Percentiles rank a stretch among this genome's conserved stretches.
Evolutionary conservation across 73 alveolate genomes (phyloP).

Genomic region (Tetrahymena borealis): DNA sequence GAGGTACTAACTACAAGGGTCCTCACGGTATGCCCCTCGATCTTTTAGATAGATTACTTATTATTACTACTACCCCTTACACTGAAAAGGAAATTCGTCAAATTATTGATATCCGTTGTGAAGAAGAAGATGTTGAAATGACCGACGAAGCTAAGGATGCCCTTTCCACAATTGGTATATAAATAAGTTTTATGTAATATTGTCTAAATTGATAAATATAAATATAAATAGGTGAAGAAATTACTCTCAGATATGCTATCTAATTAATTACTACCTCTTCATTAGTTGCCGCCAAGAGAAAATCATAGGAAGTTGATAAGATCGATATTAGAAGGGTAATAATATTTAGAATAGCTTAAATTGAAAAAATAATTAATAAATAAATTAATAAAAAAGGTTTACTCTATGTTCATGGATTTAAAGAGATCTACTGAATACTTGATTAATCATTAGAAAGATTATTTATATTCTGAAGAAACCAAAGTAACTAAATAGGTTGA

Average conservation of each 20-base stretch:
- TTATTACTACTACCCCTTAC: conserved; percentile 92
- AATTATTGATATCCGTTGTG: conserved; percentile 90
- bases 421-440: conserved; percentile 84
- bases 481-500: not conserved
- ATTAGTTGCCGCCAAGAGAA: conserved; percentile 80
- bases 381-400: conserved; percentile 55
- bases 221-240: conserved; percentile 63
- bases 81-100: conserved; percentile 70
- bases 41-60: conserved; percentile 92
- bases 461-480: conserved; percentile 58
- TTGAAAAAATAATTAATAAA: not conserved
- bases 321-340: conserved; percentile 78
- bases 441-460: conserved; percentile 71
- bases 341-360: conserved; percentile 9
- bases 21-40: conserved; percentile 93
- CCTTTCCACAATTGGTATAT: conserved; percentile 69
- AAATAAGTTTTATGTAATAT: not conserved
- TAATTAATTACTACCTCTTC: conserved; percentile 82
- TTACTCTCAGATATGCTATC: conserved; percentile 89
- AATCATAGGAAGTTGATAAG: conserved; percentile 82
- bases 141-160: conserved; percentile 84
- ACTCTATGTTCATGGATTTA: conserved; percentile 84
- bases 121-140: conserved; percentile 95
- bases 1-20: conserved; percentile 90
- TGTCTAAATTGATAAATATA: not conserved